Percentiles rank a stretch among this genome's conserved stretches.
Evolutionary conservation across 805 yeast genomes (phyloP).

Genomic region (Starmerella vaccinii): DNA sequence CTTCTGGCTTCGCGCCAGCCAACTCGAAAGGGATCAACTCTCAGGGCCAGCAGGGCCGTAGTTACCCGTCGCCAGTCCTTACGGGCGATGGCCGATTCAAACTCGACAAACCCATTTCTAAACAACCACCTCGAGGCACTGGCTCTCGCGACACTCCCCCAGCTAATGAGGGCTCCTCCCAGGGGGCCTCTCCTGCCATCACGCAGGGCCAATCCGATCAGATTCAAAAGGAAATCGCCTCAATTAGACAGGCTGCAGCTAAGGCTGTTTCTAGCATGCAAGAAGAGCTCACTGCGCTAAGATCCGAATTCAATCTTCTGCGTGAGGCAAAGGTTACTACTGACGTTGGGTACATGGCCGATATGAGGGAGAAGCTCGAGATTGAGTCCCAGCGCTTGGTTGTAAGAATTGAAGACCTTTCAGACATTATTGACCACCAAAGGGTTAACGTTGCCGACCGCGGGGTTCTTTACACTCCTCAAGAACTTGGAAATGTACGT

Average conservation of each 20-base stretch:
- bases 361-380: conserved; percentile 61
- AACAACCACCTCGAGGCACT: neutral
- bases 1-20: neutral
- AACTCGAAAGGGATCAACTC: neutral
- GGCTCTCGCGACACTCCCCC: neutral
- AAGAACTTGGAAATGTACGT: conserved; percentile 56
- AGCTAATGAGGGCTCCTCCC: too few species aligned
- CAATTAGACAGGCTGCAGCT: conserved; percentile 47
- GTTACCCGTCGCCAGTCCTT: conserved; percentile 15
- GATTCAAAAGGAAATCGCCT: conserved; percentile 49
- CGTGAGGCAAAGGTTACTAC: conserved; percentile 18
- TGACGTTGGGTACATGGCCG: conserved; percentile 54
- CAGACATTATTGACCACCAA: conserved; percentile 80
- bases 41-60: conserved; percentile 1
- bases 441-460: conserved; percentile 86
- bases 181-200: too few species aligned
- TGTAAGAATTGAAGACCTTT: conserved; percentile 78
- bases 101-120: conserved; percentile 14
- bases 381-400: conserved; percentile 65
- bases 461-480: conserved; percentile 69
- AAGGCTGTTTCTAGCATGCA: conserved; percentile 38
- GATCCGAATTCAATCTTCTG: conserved; percentile 39
- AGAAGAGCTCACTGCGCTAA: conserved; percentile 32
- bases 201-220: conserved; percentile 12
- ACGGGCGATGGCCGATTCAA: conserved; percentile 19